Conservation (phyloP, 768 basidiomycete genomes). For the Termitomyces sp. region DNA sequence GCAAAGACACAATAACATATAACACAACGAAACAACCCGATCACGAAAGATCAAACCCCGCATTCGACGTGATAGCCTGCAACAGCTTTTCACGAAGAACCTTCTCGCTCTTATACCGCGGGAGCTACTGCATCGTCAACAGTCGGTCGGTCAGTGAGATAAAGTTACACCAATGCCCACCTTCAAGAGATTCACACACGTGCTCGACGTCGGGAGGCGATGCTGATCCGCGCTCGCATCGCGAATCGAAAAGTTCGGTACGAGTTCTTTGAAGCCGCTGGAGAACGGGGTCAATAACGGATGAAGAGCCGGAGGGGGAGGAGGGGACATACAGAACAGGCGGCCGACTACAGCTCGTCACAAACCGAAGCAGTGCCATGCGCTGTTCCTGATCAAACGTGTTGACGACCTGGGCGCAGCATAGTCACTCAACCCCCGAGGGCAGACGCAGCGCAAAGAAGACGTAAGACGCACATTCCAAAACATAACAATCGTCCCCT, state of each 20-base stretch:
- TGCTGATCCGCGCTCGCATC: conserved; percentile 72
- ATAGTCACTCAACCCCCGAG: background rate
- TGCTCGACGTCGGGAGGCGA: conserved; percentile 73
- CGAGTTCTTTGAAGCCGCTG: conserved; percentile 83
- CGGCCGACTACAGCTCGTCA: conserved; percentile 88
- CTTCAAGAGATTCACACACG: conserved; percentile 93
- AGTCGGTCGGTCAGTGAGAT: too few species aligned
- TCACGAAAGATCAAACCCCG: conserved; percentile 87
- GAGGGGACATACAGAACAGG: conserved; percentile 75
- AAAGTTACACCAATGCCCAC: conserved; percentile 27
- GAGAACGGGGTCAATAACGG: background rate
- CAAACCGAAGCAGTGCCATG: conserved; percentile 78
- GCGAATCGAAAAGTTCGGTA: conserved; percentile 86
- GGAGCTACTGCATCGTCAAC: conserved; percentile 45
- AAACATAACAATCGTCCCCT: conserved; percentile 72
- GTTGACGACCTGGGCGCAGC: conserved; percentile 59
- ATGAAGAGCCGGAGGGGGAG: background rate
- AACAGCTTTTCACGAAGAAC: conserved; percentile 73
- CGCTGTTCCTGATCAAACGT: conserved; percentile 80
- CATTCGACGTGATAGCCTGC: conserved; percentile 82
- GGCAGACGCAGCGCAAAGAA: too few species aligned
- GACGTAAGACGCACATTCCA: conserved; percentile 65
- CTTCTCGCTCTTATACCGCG: conserved; percentile 60
- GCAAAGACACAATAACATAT: too few species aligned
- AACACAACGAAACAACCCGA: too few species aligned